phyloP scores from a whole-genome alignment of 805 yeast genomes.

The Pichia cephalocereana region DNA sequence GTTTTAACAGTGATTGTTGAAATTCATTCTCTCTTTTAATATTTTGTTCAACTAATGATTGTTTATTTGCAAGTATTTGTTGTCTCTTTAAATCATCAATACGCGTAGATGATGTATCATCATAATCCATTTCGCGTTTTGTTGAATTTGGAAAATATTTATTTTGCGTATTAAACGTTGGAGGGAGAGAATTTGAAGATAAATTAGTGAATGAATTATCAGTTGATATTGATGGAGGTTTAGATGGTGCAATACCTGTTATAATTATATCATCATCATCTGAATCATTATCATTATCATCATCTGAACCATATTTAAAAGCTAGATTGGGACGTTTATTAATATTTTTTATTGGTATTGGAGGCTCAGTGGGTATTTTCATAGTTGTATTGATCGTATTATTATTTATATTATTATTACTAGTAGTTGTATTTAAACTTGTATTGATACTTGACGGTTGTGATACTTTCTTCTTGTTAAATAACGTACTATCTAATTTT shows the following conservation, averaged over 20 bases:
- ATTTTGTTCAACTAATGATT: background rate
- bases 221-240: background rate
- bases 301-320: background rate
- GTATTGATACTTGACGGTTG: too few species aligned
- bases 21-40: background rate
- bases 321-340: background rate
- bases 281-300: constrained; percentile 1
- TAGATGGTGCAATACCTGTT: background rate
- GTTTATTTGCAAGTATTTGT: constrained; percentile 6
- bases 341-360: too few species aligned
- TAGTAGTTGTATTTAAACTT: too few species aligned
- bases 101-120: background rate
- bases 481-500: too few species aligned
- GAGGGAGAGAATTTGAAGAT: too few species aligned
- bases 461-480: too few species aligned
- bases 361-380: too few species aligned
- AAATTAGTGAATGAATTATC: background rate
- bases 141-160: too few species aligned
- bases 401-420: too few species aligned
- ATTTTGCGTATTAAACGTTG: too few species aligned
- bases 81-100: constrained; percentile 1
- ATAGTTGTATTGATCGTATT: too few species aligned
- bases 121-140: too few species aligned
- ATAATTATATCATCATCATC: constrained; percentile 1
- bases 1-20: background rate